These are phyloP conservation scores for Hymenoscyphus linearis DNA, from an alignment of 2,329 filamentous ascomycete genomes.

Conservation along the genomic window DNA sequence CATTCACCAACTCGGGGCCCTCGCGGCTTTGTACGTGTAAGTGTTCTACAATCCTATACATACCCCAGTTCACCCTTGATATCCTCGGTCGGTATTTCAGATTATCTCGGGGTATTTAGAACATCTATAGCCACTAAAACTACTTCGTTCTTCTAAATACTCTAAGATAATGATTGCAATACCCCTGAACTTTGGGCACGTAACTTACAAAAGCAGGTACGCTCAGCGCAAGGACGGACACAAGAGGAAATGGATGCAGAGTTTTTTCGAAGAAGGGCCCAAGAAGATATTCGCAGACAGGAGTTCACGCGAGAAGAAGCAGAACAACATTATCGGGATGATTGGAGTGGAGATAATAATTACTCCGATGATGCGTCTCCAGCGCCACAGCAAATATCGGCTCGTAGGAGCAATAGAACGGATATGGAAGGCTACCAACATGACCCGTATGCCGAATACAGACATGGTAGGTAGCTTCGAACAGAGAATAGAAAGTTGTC, in stretches of 20 bases:
- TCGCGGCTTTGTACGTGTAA: conserved; percentile 1
- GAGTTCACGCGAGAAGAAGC: not conserved
- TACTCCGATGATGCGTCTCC: not conserved
- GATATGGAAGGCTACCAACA: conserved; percentile 3
- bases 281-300: not conserved
- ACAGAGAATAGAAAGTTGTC: not conserved
- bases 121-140: not conserved
- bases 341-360: conserved; percentile 10
- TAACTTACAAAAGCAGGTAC: not conserved
- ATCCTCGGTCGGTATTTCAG: not conserved
- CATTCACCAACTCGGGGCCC: too few relatives aligned
- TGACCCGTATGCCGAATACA: conserved; percentile 9
- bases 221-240: conserved; percentile 7
- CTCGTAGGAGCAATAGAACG: conserved; percentile 1
- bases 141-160: not conserved
- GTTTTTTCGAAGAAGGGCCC: not conserved
- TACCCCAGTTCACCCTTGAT: too few relatives aligned
- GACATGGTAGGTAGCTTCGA: conserved; percentile 1
- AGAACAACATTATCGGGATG: conserved; percentile 13
- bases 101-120: not conserved
- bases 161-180: not conserved
- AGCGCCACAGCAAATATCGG: not conserved
- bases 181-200: not conserved
- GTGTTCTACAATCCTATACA: too few relatives aligned
- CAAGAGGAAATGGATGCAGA: conserved; percentile 13